A percentile compares a stretch with the other conserved stretches of the same genome.
Evolutionary conservation across 805 yeast species (phyloP).

Genomic region (Sugiyamaella floridensis): DNA sequence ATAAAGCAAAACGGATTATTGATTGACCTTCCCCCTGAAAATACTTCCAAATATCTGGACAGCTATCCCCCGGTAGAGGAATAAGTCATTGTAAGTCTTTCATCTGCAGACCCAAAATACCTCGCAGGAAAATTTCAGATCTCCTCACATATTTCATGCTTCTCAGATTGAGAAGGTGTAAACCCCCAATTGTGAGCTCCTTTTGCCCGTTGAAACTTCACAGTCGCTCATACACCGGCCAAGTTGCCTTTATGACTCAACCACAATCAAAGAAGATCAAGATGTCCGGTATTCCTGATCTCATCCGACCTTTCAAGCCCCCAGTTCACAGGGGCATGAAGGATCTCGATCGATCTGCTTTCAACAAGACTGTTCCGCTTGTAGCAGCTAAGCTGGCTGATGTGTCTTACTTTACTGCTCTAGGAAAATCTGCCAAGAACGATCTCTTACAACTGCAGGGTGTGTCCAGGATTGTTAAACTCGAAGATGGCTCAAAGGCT

Average conservation of each 20-base stretch:
- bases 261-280: neutral
- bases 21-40: no score
- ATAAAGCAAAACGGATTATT: neutral
- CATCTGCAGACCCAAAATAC: no score
- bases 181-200: no score
- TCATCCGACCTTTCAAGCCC: constrained; percentile 35
- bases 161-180: no score
- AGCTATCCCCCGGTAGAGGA: no score
- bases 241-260: neutral
- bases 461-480: constrained; percentile 58
- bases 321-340: constrained; percentile 65
- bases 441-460: constrained; percentile 69
- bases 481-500: constrained; percentile 36
- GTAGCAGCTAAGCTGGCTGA: constrained; percentile 67
- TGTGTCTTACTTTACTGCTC: constrained; percentile 50
- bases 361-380: constrained; percentile 49
- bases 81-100: no score
- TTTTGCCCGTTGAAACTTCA: no score
- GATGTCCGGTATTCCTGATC: constrained; percentile 1
- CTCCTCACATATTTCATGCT: no score
- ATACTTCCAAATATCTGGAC: no score
- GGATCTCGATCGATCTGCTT: constrained; percentile 58
- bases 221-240: neutral
- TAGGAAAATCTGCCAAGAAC: constrained; percentile 49
- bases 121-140: no score